phyloP scores from a whole-genome alignment of 352 stramenopile species.

The Elongisporangium undulatum region DNA sequence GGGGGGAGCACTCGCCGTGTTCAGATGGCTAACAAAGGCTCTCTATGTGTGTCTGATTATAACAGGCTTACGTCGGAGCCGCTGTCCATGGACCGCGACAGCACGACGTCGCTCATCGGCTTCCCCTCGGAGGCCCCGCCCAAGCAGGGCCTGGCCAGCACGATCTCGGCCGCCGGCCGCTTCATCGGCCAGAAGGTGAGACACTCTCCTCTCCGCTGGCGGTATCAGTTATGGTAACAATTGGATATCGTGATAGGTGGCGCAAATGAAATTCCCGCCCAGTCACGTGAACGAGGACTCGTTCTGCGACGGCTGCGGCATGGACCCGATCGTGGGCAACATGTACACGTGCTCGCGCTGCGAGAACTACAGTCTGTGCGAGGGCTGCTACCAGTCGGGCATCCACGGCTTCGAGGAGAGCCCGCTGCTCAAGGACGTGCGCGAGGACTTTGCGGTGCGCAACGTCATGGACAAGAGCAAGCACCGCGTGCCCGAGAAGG shows the following conservation, averaged over 20 bases:
- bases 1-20: not conserved
- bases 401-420: constrained; percentile 85
- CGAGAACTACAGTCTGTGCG: constrained; percentile 79
- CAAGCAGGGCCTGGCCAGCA: constrained; percentile 44
- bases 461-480: constrained; percentile 71
- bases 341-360: constrained; percentile 89
- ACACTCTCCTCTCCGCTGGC: not conserved
- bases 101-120: constrained; percentile 68
- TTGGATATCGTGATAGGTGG: constrained; percentile 23
- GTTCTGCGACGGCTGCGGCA: constrained; percentile 88
- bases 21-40: not conserved
- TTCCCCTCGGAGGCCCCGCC: constrained; percentile 38
- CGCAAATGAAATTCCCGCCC: constrained; percentile 69
- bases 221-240: not conserved
- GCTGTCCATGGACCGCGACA: constrained; percentile 73
- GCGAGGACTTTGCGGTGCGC: constrained; percentile 78
- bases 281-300: constrained; percentile 83
- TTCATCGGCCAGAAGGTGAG: constrained; percentile 73
- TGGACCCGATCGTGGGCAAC: constrained; percentile 85
- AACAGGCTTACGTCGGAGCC: constrained; percentile 81
- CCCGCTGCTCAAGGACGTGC: constrained; percentile 63
- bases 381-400: constrained; percentile 79
- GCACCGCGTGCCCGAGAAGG: constrained; percentile 76
- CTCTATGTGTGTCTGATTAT: not conserved
- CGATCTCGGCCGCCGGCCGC: constrained; percentile 62